phyloP scores from a whole-genome alignment of 2,329 filamentous ascomycete species.

The Cordyceps militaris region DNA sequence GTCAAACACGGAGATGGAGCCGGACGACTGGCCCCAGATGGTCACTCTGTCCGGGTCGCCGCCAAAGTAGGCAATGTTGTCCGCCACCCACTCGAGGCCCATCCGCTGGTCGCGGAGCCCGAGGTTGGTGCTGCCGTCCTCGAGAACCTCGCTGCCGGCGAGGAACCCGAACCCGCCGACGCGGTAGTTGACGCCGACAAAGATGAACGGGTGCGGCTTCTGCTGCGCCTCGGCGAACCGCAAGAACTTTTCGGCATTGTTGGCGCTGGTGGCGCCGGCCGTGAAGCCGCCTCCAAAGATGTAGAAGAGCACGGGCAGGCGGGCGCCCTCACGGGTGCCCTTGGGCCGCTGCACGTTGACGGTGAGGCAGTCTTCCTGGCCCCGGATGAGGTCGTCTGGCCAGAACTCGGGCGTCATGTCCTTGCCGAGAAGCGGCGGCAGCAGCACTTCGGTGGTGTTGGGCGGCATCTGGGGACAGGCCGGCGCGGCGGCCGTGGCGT shows the following conservation, averaged over 20 bases:
- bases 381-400: constrained; percentile 20
- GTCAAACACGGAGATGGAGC: constrained; percentile 53
- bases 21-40: constrained; percentile 56
- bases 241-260: constrained; percentile 31
- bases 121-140: constrained; percentile 50
- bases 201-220: constrained; percentile 55
- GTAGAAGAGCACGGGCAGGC: constrained; percentile 50
- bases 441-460: background rate
- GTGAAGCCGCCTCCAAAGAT: constrained; percentile 48
- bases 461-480: constrained; percentile 51
- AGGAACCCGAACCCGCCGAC: constrained; percentile 56
- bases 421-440: background rate
- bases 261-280: constrained; percentile 27
- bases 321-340: constrained; percentile 33
- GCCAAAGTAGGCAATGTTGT: constrained; percentile 59
- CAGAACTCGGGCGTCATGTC: background rate
- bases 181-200: constrained; percentile 59
- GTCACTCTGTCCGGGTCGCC: constrained; percentile 59
- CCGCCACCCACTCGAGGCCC: constrained; percentile 55
- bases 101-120: constrained; percentile 55
- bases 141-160: constrained; percentile 46
- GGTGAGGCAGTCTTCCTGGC: constrained; percentile 46
- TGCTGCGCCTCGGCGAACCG: constrained; percentile 30
- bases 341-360: constrained; percentile 41
- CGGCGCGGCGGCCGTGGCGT: constrained; percentile 39